phyloP scores from a whole-genome alignment of 2,329 filamentous ascomycete species.

The Coniosporium tulheliwenetii region DNA sequence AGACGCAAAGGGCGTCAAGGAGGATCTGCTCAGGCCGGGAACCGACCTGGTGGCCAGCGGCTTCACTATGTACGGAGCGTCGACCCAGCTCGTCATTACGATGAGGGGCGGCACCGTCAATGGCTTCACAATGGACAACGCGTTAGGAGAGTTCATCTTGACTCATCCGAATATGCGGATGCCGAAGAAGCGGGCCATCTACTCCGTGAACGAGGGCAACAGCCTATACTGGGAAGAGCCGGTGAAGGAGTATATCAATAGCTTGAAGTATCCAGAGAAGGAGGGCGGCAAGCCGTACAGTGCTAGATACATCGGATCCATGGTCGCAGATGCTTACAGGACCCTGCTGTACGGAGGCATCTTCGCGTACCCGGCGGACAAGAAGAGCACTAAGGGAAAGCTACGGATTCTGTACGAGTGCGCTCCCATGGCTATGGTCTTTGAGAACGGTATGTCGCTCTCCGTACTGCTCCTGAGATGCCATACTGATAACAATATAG shows the following conservation, averaged over 20 bases:
- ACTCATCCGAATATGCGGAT: slow-evolving; percentile 91
- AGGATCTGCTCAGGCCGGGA: slow-evolving; percentile 78
- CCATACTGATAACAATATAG: slow-evolving; percentile 25
- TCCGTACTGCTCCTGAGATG: slow-evolving; percentile 8
- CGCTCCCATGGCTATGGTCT: slow-evolving; percentile 96
- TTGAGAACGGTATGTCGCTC: slow-evolving; percentile 74
- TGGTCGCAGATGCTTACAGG: slow-evolving; percentile 96
- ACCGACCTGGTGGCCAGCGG: slow-evolving; percentile 84
- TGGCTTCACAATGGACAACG: slow-evolving; percentile 94
- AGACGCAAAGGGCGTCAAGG: slow-evolving; percentile 54
- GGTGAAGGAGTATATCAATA: slow-evolving; percentile 77
- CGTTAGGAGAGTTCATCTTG: slow-evolving; percentile 95
- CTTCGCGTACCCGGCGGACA: slow-evolving; percentile 94
- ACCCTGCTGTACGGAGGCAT: slow-evolving; percentile 91
- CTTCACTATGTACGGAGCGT: slow-evolving; percentile 99
- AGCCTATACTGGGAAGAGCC: slow-evolving; percentile 87
- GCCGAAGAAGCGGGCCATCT: slow-evolving; percentile 68
- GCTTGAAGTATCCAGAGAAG: slow-evolving; percentile 62
- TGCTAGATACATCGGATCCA: slow-evolving; percentile 87
- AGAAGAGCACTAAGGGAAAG: slow-evolving; percentile 98
- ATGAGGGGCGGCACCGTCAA: slow-evolving; percentile 89
- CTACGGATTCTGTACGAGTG: slow-evolving; percentile 95
- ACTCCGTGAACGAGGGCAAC: slow-evolving; percentile 98
- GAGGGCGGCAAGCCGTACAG: slow-evolving; percentile 77
- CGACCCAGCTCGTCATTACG: slow-evolving; percentile 88